Percentiles rank a stretch among this genome's conserved stretches.
phyloP scores from a whole-genome alignment of 139 green algal species.

The Tetradesmus lagerheimii region DNA sequence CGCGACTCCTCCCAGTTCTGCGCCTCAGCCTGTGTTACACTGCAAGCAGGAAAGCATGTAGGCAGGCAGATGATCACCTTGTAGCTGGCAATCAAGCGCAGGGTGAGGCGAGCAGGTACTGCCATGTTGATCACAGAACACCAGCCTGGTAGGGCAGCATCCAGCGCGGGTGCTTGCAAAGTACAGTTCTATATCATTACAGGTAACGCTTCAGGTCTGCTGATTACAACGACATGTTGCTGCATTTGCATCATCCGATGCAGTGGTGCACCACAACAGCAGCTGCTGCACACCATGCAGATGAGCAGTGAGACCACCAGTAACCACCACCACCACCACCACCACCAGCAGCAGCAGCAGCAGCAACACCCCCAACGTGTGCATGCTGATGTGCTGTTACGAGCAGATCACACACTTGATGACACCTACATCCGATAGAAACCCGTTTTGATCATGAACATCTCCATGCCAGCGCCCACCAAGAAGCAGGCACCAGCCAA shows the following conservation, averaged over 20 bases:
- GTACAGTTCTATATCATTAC: too few relatives aligned
- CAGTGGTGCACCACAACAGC: not conserved
- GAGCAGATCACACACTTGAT: not conserved
- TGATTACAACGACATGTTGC: too few relatives aligned
- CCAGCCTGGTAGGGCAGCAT: too few relatives aligned
- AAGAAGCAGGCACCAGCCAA: slow-evolving; percentile 56
- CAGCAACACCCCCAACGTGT: not conserved
- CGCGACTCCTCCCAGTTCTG: slow-evolving; percentile 58
- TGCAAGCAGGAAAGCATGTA: not conserved
- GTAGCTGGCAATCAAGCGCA: too few relatives aligned
- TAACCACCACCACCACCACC: not conserved
- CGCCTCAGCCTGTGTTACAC: slow-evolving; percentile 71
- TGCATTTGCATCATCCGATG: too few relatives aligned
- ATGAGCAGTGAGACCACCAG: too few relatives aligned
- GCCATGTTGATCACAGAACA: too few relatives aligned
- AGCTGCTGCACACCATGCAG: not conserved
- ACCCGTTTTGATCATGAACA: slow-evolving; percentile 94
- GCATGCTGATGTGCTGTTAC: not conserved
- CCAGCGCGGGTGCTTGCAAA: too few relatives aligned
- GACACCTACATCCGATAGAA: slow-evolving; percentile 83
- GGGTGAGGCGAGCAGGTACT: too few relatives aligned
- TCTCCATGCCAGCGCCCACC: slow-evolving; percentile 85
- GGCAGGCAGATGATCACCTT: too few relatives aligned
- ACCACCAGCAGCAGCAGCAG: not conserved
- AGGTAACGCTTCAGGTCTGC: too few relatives aligned